Conservation (phyloP, 108 stramenopile species). For the Pinguiococcus pyrenoidosus region DNA sequence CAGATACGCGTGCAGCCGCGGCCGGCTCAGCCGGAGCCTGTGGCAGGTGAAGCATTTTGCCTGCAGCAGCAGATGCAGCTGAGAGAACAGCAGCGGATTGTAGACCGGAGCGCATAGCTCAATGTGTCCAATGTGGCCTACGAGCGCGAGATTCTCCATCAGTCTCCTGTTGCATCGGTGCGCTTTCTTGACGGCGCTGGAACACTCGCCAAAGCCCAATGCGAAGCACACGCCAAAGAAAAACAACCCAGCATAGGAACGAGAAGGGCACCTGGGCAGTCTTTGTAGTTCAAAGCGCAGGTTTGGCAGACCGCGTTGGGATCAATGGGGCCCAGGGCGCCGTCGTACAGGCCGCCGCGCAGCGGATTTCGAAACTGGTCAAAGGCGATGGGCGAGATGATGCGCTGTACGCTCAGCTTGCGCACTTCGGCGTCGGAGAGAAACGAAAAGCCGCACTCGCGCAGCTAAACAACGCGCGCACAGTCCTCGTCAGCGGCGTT, state of each 20-base stretch:
- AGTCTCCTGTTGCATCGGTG: no score
- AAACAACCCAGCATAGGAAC: no score
- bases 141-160: no score
- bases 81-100: constrained; percentile 72
- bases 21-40: constrained; percentile 45
- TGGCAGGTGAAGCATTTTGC: constrained; percentile 87
- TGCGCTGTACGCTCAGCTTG: constrained; percentile 62
- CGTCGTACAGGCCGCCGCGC: constrained; percentile 84
- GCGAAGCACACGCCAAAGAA: no score
- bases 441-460: constrained; percentile 36
- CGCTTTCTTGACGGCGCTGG: no score
- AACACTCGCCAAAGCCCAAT: no score
- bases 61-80: constrained; percentile 58
- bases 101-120: constrained; percentile 90
- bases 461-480: no score
- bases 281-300: constrained; percentile 55
- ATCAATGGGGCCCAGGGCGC: constrained; percentile 65
- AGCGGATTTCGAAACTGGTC: constrained; percentile 65
- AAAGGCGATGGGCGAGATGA: constrained; percentile 66
- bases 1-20: constrained; percentile 5
- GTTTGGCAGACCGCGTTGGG: constrained; percentile 59
- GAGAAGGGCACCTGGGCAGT: no score
- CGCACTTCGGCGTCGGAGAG: constrained; percentile 80
- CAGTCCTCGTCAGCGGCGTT: no score
- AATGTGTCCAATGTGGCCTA: constrained; percentile 90